Base-by-base conservation (phyloP, 2,329 filamentous ascomycete species). In the Hymenoscyphus albidus region DNA sequence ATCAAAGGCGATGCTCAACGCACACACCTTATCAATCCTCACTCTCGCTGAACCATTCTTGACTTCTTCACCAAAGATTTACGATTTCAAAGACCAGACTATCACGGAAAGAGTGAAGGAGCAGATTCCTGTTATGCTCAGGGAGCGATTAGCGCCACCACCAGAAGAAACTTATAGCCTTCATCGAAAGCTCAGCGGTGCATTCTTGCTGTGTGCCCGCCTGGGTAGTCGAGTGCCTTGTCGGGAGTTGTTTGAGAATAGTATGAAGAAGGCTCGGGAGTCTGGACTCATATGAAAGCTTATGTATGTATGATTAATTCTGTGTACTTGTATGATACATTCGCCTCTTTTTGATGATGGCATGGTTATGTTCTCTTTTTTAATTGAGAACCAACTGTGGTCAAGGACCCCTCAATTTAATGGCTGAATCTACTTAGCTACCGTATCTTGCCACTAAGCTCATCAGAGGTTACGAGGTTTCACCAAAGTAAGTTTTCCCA, bases 81-180 rank as follows among this genome's bases (percentile, higher is more conserved):
- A 99, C 76, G 92, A 99, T 76, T 99, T 99, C 77, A 81, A 85
- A 65, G 87, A 94, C 73, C 95, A 99, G 81, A 99, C 94, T 1
- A 98, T 99, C 70, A 99, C 95, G 0, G 93, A 98, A 74, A 85
- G 96, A 56, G 94, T 99, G 64, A 88, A 93, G 73, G 85, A 82
- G 3, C 83, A 96, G 62, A 98, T 99, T 70, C 95, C 95, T 16
- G 81, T 96, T 62, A 99, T 99, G 95, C 83, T 99, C 58, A 85
- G 86, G 64, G 95, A 99, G 80, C 81, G 95, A 42, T 79, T 99
- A 22, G 87, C 92, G 16, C 94, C 95, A 31, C 95, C 96, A 31
- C 95, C 95, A 0, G 96, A 99, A 79, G 95, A 99, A 82, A 99
- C 95, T 61, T 99, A 99, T 75, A 94, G 90, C 75, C 78, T 99